Evolutionary conservation across 2,329 filamentous ascomycete species (phyloP), one percentile per base, ranked within the genome.

Genomic region (Colletotrichum zoysiae): DNA sequence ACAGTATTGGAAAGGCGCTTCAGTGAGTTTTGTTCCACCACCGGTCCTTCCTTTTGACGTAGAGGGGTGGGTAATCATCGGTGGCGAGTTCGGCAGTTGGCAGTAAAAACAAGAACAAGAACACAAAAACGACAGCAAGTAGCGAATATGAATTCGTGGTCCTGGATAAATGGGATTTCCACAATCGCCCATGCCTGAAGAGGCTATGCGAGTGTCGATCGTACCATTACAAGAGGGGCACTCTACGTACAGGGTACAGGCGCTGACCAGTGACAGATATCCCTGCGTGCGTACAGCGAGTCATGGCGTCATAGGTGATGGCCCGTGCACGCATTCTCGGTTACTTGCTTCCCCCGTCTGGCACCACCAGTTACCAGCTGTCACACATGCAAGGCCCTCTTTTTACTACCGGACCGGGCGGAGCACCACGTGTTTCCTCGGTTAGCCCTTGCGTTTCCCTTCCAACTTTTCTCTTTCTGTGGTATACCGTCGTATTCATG

Each of bases 131-230:
- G 1, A 18, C 5, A 20, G 30, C 23, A 3, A 30, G 59, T 20
- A 26, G 59, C 14, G 7, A 26, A n/a, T 33, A 30, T 8, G 40
- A 70, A 56, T 60, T 66, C 56, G 62, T 58, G 66, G 16, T 62
- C 30, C 20, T 35, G 46, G 33, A 46, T 12, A 40, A 30, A 70
- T 70, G 67, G 67, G 67, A 66, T 70, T 70, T 38, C 48, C 30
- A 60, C 16, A 70, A 70, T 56, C 33, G 55, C 55, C 46, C 35
- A 70, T 66, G 46, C 62, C 55, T 12, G n/a, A 60, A 60, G 20
- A 23, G 67, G 55, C 9, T 20, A 18, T 35, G 55, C 30, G 12
- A 66, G 35, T 50, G 67, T 66, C 38, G 40, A 70, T 70, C 67
- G 3, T 51, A 2, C n/a, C 38, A 30, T n/a, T 16, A 33, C 23